Evolutionary conservation across 768 basidiomycete species (phyloP).

Genomic region (Pisolithus sp.): DNA sequence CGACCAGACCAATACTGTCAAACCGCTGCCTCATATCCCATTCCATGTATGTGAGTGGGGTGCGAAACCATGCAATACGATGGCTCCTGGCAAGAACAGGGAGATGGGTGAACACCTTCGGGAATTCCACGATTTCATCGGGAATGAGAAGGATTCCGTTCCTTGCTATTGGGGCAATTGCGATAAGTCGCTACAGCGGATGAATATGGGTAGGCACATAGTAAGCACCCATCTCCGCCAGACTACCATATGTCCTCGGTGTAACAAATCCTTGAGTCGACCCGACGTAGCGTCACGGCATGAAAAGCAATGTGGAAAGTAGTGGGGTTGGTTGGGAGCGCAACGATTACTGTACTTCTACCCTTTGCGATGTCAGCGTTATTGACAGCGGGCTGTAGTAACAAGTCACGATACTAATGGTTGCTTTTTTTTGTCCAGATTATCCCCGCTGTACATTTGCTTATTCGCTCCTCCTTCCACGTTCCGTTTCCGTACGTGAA

Average conservation of each 20-base stretch:
- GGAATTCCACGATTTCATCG: conserved; percentile 14
- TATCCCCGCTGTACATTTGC: background rate
- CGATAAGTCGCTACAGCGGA: conserved; percentile 19
- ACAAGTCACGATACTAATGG: background rate
- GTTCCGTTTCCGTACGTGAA: background rate
- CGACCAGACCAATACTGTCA: background rate
- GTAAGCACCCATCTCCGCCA: conserved; percentile 23
- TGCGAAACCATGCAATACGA: conserved; percentile 17
- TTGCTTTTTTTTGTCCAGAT: background rate
- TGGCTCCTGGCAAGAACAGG: conserved; percentile 23
- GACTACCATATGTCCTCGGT: conserved; percentile 17
- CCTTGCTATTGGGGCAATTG: conserved; percentile 21
- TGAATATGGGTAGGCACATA: conserved; percentile 25
- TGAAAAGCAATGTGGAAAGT: conserved; percentile 17
- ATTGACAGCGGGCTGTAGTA: background rate
- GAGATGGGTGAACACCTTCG: conserved; percentile 26
- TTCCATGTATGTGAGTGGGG: conserved; percentile 17
- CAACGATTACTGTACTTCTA: background rate
- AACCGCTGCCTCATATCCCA: conserved; percentile 3
- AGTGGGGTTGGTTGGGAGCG: background rate
- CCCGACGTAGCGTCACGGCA: conserved; percentile 24
- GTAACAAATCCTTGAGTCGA: conserved; percentile 18
- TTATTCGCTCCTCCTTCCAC: background rate
- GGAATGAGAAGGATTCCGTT: conserved; percentile 22
- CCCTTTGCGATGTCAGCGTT: background rate